These are phyloP conservation scores for Spizellomyces punctatus DNA, from an alignment of 192 early-diverging fungal species.

Conservation along the genomic window DNA sequence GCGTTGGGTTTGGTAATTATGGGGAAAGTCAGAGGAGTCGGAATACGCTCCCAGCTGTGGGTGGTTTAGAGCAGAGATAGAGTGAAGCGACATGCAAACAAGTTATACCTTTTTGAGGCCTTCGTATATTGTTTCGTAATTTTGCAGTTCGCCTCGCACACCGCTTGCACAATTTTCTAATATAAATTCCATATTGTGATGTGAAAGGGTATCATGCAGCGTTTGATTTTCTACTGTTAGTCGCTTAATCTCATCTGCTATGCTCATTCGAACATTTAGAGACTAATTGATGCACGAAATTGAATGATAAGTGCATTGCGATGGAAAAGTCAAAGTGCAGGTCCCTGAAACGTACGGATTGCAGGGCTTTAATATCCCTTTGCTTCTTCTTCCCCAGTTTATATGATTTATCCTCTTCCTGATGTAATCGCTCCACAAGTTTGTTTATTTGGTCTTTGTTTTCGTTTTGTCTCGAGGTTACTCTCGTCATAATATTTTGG, in stretches of 20 bases:
- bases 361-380: slow-evolving; percentile 46
- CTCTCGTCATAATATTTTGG: slow-evolving; percentile 29
- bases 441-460: slow-evolving; percentile 49
- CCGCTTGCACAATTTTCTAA: slow-evolving; percentile 38
- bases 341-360: slow-evolving; percentile 34
- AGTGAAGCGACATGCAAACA: slow-evolving; percentile 7
- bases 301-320: background rate
- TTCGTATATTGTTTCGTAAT: slow-evolving; percentile 52
- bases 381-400: slow-evolving; percentile 54
- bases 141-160: slow-evolving; percentile 50
- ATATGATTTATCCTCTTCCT: slow-evolving; percentile 51
- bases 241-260: slow-evolving; percentile 58
- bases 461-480: slow-evolving; percentile 34
- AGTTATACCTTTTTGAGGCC: slow-evolving; percentile 54
- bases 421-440: slow-evolving; percentile 42
- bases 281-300: slow-evolving; percentile 31
- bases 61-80: background rate
- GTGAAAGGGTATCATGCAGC: slow-evolving; percentile 47
- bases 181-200: slow-evolving; percentile 42
- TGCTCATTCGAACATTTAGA: slow-evolving; percentile 43
- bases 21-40: background rate
- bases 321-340: background rate
- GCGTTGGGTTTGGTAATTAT: background rate
- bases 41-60: background rate
- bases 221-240: slow-evolving; percentile 46